Percentiles rank a stretch among this genome's conserved stretches.
Evolutionary conservation across 108 stramenopile genomes (phyloP).

Genomic region (Nannochloropsis salina): DNA sequence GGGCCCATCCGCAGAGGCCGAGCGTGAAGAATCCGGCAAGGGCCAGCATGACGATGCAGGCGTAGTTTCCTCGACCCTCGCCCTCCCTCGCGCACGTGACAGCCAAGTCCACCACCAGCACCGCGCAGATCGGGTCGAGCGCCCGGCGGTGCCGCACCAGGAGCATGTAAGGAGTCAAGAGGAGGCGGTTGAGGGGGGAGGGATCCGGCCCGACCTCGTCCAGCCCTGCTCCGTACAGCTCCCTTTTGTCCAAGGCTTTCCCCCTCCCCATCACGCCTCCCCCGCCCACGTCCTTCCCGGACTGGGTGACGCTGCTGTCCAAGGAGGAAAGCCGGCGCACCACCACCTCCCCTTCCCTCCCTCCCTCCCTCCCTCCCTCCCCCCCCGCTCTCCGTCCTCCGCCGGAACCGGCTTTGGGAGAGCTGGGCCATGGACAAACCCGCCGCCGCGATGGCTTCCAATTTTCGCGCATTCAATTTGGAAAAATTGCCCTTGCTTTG

Average conservation of each 20-base stretch:
- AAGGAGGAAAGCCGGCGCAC: not conserved
- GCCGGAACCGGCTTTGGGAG: not conserved
- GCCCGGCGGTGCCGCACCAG: not conserved
- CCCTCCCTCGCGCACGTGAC: conserved; percentile 19
- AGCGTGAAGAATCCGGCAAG: not conserved
- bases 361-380: not conserved
- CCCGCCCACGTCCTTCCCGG: not conserved
- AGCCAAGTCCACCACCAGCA: not conserved
- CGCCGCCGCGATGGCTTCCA: not conserved
- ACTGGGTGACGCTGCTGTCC: not conserved
- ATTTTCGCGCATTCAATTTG: conserved; percentile 6
- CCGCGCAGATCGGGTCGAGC: not conserved
- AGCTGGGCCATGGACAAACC: not conserved
- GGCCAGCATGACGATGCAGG: not conserved
- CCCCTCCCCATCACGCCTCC: not conserved
- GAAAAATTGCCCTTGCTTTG: not conserved
- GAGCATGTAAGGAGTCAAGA: not conserved
- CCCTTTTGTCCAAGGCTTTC: not conserved
- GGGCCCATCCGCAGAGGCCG: not conserved
- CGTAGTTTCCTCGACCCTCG: not conserved
- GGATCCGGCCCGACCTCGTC: not conserved
- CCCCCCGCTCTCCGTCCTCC: conserved; percentile 9
- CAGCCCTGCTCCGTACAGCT: not conserved
- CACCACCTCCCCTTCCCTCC: not conserved
- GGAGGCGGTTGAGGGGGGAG: not conserved